Percentiles rank a stretch among this genome's conserved stretches.
phyloP scores from a whole-genome alignment of 306 rosid genomes.

The Ammopiptanthus mongolicus region DNA sequence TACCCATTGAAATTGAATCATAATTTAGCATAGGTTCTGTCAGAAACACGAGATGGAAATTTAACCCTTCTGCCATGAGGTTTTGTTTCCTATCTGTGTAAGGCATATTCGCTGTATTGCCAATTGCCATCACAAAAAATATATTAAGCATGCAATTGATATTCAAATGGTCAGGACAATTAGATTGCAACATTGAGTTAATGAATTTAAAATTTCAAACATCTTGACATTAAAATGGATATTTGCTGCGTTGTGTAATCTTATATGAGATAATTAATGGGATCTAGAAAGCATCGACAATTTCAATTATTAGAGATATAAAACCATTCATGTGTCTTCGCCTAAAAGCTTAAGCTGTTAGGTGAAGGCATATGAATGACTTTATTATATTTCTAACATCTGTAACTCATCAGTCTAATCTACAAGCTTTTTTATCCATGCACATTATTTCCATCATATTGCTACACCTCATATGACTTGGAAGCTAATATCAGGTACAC shows the following conservation, averaged over 20 bases:
- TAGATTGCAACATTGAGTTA: not conserved
- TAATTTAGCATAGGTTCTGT: too few species aligned
- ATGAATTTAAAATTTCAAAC: not conserved
- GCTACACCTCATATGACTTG: conserved; percentile 10
- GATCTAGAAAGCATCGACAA: not conserved
- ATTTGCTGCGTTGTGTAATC: not conserved
- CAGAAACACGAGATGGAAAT: not conserved
- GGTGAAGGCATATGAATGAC: too few species aligned
- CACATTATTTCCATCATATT: not conserved
- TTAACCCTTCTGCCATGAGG: not conserved
- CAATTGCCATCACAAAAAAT: not conserved
- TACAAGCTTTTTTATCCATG: not conserved
- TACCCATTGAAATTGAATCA: not conserved
- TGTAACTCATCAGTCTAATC: not conserved
- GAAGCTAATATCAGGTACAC: conserved; percentile 52
- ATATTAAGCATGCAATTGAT: not conserved
- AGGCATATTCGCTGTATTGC: not conserved
- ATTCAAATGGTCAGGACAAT: not conserved
- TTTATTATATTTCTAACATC: too few species aligned
- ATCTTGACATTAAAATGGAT: not conserved
- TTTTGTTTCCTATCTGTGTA: not conserved
- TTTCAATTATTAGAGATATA: not conserved
- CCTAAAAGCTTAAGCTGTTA: too few species aligned
- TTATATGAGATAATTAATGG: not conserved
- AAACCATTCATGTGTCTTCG: too few species aligned